Evolutionary conservation across 1,139 yeast genomes (phyloP), one percentile per base, ranked within the genome.

Genomic region (Geotrichum candidum): DNA sequence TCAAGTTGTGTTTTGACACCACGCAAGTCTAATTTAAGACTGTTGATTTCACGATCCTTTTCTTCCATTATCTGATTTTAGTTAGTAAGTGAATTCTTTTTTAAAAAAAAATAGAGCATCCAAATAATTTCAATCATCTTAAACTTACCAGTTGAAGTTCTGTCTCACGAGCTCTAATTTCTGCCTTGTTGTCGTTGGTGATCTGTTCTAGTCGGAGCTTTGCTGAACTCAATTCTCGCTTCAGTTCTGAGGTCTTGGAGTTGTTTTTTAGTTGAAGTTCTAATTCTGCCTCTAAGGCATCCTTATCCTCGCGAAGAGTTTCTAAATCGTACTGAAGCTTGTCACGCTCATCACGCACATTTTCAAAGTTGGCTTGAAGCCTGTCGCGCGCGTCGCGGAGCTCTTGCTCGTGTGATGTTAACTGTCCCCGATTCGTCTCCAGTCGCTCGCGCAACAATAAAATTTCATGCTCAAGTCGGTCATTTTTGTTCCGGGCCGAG

Each of bases 11-110:
- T 50, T 33, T 56, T 52, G 11, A 52, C 56, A 11, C 56, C 33
- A n/a, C 56, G 55, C 38, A 60, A 31, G 29, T 60, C 62, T 6
- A 60, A 48, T 25, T 53, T 56, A 11, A 53, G 55, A 9, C 59
- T 59, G 25, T 59, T 60, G 15, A 52, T 50, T 22, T 55, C 59
- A 10, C 62, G 58, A 11, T 60, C 62, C 22, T 55, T 53, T 25
- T 65, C 69, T 59, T 57, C 72, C 65, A 61, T 65, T 56, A 60
- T 64, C 59, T 59, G 68, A 55, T 48, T 68, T 65, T 53, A 70
- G 64, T 9, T 41, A 41, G 48, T n/a, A 41, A 41, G 7, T 15
- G 18, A 9, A 41, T 15, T 41, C 18, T n/a, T 15, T 15, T n/a
- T 13, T 2, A 1, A 41, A 41, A 29, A 29, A 29, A 41, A n/a